phyloP scores from a whole-genome alignment of 2,329 filamentous ascomycete species.

The Elsinoe batatas region DNA sequence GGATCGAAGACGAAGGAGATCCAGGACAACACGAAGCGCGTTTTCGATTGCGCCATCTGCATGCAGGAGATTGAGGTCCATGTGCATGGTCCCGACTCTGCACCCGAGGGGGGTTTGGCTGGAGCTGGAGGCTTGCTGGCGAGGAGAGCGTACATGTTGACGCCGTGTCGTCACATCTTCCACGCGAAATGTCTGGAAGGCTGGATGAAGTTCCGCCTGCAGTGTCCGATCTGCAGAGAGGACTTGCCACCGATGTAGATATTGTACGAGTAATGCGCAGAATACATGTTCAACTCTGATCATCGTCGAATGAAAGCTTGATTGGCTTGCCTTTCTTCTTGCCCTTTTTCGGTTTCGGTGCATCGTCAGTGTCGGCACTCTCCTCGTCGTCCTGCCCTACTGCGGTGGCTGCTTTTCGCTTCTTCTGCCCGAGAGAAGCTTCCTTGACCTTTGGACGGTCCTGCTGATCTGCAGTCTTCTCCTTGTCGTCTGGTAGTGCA shows the following conservation, averaged over 20 bases:
- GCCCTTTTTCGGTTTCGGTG: conserved; percentile 22
- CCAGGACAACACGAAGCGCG: conserved; percentile 46
- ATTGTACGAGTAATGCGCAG: conserved; percentile 2
- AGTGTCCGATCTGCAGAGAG: conserved; percentile 93
- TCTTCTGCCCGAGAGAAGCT: conserved; percentile 21
- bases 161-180: conserved; percentile 91
- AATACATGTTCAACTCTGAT: conserved; percentile 10
- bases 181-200: conserved; percentile 85
- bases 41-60: conserved; percentile 91
- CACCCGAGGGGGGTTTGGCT: conserved; percentile 35
- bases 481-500: conserved; percentile 18
- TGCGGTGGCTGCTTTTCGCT: conserved; percentile 29
- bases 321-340: conserved; percentile 18
- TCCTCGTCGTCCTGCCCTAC: conserved; percentile 24
- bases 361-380: conserved; percentile 4
- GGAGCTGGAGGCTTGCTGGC: conserved; percentile 55
- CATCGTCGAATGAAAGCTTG: conserved; percentile 17
- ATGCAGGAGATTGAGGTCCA: conserved; percentile 85
- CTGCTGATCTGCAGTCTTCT: conserved; percentile 19
- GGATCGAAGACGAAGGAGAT: neutral
- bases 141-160: conserved; percentile 87
- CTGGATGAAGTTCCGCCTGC: conserved; percentile 87
- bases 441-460: conserved; percentile 14
- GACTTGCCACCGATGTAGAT: conserved; percentile 68
- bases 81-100: conserved; percentile 49